These are phyloP conservation scores for Boeremia exigua DNA, from an alignment of 2,329 filamentous ascomycete genomes.

Conservation along the genomic window DNA sequence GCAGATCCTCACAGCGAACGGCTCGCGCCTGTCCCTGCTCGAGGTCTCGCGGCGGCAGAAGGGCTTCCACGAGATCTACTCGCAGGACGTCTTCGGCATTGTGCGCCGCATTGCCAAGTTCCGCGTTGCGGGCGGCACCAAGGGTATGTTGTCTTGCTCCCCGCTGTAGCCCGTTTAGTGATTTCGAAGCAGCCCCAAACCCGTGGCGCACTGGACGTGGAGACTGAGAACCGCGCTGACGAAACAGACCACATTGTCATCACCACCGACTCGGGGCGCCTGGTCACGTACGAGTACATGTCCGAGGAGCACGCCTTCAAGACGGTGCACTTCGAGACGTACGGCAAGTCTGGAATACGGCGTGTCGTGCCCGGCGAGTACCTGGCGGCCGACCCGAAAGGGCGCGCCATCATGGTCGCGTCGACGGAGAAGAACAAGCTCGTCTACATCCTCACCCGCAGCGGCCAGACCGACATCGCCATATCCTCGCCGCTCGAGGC, in stretches of 20 bases:
- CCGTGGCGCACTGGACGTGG: constrained; percentile 35
- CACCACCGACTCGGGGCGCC: constrained; percentile 92
- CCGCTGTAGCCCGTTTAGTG: constrained; percentile 54
- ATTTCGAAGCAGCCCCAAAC: constrained; percentile 50
- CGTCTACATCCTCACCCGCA: constrained; percentile 96
- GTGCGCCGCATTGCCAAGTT: constrained; percentile 89
- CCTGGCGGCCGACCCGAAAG: constrained; percentile 92
- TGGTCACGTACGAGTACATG: constrained; percentile 91
- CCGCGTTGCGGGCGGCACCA: constrained; percentile 88
- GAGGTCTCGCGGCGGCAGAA: constrained; percentile 85
- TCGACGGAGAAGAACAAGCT: constrained; percentile 99
- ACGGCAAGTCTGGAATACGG: constrained; percentile 93
- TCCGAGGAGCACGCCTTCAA: constrained; percentile 85
- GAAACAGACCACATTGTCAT: constrained; percentile 90
- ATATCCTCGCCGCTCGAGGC: constrained; percentile 98
- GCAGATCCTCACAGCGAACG: constrained; percentile 92
- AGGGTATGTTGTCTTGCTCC: constrained; percentile 71
- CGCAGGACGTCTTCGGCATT: constrained; percentile 96
- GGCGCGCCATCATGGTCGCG: constrained; percentile 90
- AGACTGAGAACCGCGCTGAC: constrained; percentile 43
- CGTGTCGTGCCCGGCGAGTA: constrained; percentile 96
- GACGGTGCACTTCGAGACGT: constrained; percentile 93
- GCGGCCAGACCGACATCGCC: constrained; percentile 90
- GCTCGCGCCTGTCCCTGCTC: constrained; percentile 85
- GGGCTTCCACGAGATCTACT: constrained; percentile 83